Conservation (phyloP, 75 land plant species). For the Pinus taeda region DNA sequence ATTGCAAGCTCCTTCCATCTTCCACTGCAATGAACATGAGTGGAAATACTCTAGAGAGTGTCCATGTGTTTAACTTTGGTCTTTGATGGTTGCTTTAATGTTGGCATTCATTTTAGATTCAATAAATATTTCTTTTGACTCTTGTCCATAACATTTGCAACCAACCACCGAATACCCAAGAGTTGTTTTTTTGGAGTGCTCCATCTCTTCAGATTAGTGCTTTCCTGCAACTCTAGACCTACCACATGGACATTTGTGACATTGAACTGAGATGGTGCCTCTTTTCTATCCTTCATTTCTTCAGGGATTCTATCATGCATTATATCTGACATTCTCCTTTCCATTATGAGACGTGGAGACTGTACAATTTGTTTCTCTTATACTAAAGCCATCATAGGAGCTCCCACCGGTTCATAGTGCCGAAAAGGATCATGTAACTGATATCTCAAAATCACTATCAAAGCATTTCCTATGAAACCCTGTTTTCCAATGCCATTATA, state of each 20-base stretch:
- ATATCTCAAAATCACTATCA: slow-evolving; percentile 16
- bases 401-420: slow-evolving; percentile 32
- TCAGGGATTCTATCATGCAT: slow-evolving; percentile 1
- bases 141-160: slow-evolving; percentile 31
- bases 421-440: slow-evolving; percentile 23
- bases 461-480: slow-evolving; percentile 9
- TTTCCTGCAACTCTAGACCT: slow-evolving; percentile 17
- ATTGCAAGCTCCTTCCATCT: background rate
- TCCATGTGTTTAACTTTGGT: slow-evolving; percentile 17
- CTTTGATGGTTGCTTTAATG: background rate
- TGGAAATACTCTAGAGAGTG: slow-evolving; percentile 26
- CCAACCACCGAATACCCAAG: slow-evolving; percentile 30
- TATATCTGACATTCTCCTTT: slow-evolving; percentile 1
- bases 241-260: slow-evolving; percentile 23
- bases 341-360: slow-evolving; percentile 8
- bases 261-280: slow-evolving; percentile 8
- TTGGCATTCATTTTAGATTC: background rate
- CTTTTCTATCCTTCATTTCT: slow-evolving; percentile 12
- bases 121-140: slow-evolving; percentile 11
- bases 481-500: slow-evolving; percentile 14
- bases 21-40: slow-evolving; percentile 13
- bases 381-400: slow-evolving; percentile 28
- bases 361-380: slow-evolving; percentile 18
- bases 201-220: slow-evolving; percentile 4
- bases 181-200: slow-evolving; percentile 19